Evolutionary conservation across 73 alveolate species (phyloP).

Genomic region (Paramecium pentaurelia): DNA sequence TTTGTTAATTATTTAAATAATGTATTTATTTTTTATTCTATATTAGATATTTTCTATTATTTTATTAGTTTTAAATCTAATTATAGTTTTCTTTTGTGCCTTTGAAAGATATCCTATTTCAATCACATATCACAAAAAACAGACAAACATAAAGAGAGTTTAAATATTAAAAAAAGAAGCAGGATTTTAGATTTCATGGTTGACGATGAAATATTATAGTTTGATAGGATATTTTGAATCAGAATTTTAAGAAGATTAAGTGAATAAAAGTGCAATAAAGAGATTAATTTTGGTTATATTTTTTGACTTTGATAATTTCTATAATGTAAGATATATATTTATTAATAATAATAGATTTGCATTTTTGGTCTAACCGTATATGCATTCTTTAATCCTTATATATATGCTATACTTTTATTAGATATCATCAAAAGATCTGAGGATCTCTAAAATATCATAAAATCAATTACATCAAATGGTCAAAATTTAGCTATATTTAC

Average conservation of each 20-base stretch:
- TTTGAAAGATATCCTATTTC: constrained; percentile 60
- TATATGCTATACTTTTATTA: constrained; percentile 47
- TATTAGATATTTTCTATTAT: constrained; percentile 1
- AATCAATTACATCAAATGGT: constrained; percentile 54
- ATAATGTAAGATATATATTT: not conserved
- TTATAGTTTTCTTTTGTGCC: constrained; percentile 55
- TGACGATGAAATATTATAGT: not conserved
- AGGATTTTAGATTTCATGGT: constrained; percentile 38
- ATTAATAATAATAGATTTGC: not conserved
- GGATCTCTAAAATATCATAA: constrained; percentile 53
- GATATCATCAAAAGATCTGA: constrained; percentile 58
- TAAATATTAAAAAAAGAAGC: constrained; percentile 48
- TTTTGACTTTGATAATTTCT: constrained; percentile 18
- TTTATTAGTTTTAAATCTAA: not conserved
- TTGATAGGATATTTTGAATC: not conserved
- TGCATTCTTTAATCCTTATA: constrained; percentile 54
- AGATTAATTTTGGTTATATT: not conserved
- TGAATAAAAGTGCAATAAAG: not conserved
- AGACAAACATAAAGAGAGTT: not conserved
- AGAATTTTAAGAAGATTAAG: not conserved
- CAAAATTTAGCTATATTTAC: constrained; percentile 34
- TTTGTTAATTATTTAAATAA: constrained; percentile 13
- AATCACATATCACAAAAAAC: constrained; percentile 11
- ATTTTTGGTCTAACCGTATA: constrained; percentile 47
- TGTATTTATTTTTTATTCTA: not conserved